A percentile compares a stretch with the other conserved stretches of the same genome.
phyloP scores from a whole-genome alignment of 768 basidiomycete genomes.

The Pleurotus sapidus region DNA sequence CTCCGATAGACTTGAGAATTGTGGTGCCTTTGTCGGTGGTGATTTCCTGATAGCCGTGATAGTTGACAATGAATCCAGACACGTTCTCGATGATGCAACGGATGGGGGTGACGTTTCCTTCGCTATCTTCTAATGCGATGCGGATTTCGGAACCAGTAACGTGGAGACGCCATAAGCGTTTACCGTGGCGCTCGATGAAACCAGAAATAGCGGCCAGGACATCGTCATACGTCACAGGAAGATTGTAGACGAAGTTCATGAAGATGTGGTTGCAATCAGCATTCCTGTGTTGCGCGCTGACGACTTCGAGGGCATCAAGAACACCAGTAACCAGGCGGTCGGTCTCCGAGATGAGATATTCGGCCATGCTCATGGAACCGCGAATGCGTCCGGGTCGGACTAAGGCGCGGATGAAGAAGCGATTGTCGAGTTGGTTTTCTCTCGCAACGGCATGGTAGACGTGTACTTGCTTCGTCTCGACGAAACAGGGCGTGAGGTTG shows the following conservation, averaged over 20 bases:
- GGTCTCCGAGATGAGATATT: slow-evolving; percentile 98
- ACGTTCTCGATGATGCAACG: slow-evolving; percentile 99
- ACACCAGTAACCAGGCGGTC: slow-evolving; percentile 94
- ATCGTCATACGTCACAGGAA: slow-evolving; percentile 93
- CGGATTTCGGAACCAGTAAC: slow-evolving; percentile 98
- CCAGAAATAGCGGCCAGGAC: slow-evolving; percentile 97
- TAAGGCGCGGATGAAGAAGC: slow-evolving; percentile 97
- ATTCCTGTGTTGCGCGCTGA: slow-evolving; percentile 83
- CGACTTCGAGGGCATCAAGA: slow-evolving; percentile 93
- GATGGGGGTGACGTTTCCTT: slow-evolving; percentile 94
- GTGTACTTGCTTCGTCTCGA: slow-evolving; percentile 96
- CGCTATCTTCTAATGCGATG: slow-evolving; percentile 89
- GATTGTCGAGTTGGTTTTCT: slow-evolving; percentile 96
- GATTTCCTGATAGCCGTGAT: slow-evolving; percentile 97
- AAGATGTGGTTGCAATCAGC: slow-evolving; percentile 99
- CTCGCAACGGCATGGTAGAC: slow-evolving; percentile 94
- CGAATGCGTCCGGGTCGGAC: slow-evolving; percentile 93
- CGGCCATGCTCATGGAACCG: slow-evolving; percentile 90
- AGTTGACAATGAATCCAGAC: slow-evolving; percentile 98
- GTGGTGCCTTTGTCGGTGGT: slow-evolving; percentile 93
- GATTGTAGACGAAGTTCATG: slow-evolving; percentile 98
- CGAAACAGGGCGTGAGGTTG: slow-evolving; percentile 93
- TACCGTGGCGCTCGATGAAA: slow-evolving; percentile 98
- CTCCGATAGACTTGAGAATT: slow-evolving; percentile 97
- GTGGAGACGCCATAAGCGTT: slow-evolving; percentile 95